Evolutionary conservation across 2,329 filamentous ascomycete genomes (phyloP).

Genomic region (Grosmannia serpens): DNA sequence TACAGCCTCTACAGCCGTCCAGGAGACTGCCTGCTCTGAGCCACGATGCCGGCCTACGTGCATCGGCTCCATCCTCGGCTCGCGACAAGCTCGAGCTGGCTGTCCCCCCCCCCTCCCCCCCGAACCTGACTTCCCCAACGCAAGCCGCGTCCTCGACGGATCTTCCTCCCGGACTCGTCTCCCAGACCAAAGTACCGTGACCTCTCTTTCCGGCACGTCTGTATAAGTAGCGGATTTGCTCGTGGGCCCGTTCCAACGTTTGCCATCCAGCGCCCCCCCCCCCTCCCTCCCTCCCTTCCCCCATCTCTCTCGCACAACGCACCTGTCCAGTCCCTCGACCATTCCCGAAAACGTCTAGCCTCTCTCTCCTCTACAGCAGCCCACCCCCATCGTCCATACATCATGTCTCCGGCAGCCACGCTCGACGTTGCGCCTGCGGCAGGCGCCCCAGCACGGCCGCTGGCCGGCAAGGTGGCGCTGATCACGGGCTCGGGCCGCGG

Average conservation of each 20-base stretch:
- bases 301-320: neutral
- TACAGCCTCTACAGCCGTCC: neutral
- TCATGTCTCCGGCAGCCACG: conserved; percentile 8
- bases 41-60: no score
- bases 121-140: neutral
- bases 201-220: neutral
- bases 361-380: neutral
- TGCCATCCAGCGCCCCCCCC: no score
- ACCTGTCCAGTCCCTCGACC: neutral
- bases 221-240: neutral
- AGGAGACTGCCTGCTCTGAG: neutral
- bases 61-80: neutral
- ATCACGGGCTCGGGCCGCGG: conserved; percentile 56
- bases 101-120: no score
- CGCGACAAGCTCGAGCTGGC: neutral
- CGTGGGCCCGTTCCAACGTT: neutral
- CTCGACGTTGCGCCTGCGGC: neutral
- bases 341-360: neutral
- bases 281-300: neutral
- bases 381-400: neutral
- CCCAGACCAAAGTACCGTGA: neutral
- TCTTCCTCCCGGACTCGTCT: neutral
- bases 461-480: conserved; percentile 43
- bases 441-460: conserved; percentile 8
- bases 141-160: neutral